Evolutionary conservation across 495 filamentous ascomycete genomes (phyloP), one percentile per base, ranked within the genome.

Genomic region (Aspergillus carlsbadensis): DNA sequence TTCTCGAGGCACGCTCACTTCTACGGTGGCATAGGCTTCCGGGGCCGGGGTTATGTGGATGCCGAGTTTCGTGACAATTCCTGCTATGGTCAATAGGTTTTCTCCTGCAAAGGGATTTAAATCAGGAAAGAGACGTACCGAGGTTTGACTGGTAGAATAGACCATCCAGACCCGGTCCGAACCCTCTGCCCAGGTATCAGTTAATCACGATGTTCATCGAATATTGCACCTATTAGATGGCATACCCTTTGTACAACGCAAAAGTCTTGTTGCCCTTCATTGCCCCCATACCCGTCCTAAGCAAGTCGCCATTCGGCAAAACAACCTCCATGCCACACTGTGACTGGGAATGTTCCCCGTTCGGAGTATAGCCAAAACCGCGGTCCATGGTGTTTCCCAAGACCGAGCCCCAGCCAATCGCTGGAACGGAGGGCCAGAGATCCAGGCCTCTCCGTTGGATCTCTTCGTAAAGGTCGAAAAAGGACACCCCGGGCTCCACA

Each of bases 281-380:
- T 66, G 81, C 81, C 5, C 82, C 82, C 81, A 86, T 85, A 1
- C 82, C 83, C 0, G 82, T 86, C 3, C 82, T 67, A 8, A 85
- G 51, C 1, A 84, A 52, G 58, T 80, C 76, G 14, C 81, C 82
- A 15, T 71, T 77, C 0, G 83, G 82, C 6, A 84, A 64, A 7
- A 86, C 76, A 15, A 84, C 65, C 65, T 84, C 82, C 70, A 83
- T 69, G 4, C 81, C 80, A 44, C 77, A 79, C 29, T 56, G 54
- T 18, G 44, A 39, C 33, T 42, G 35, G 44, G 31, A 85, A 57
- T 85, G 81, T 54, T 85, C 81, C 40, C 57, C 69, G 31, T 64
- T 34, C 55, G 73, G 71, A 1, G 81, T 86, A 64, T 84, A 86
- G 0, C 82, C 83, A 21, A 84, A 72, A 0, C 83, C 82, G 10